Evolutionary conservation across 768 basidiomycete genomes (phyloP), one percentile per base, ranked within the genome.

Genomic region (Naganishia kalamii): DNA sequence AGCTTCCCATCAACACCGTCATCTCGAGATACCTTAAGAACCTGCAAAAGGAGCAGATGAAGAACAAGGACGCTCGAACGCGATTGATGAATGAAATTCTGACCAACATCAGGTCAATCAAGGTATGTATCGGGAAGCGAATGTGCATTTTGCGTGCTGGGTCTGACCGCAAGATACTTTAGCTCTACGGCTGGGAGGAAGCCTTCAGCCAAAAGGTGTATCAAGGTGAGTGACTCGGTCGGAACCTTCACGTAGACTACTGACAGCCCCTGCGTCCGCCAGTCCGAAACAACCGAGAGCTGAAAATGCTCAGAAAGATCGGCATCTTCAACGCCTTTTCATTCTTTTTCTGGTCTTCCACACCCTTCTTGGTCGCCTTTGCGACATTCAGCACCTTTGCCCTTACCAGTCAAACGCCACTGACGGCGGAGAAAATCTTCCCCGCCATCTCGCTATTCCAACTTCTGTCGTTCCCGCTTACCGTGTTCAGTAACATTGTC

Each of bases 381-480:
- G 73, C 72, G 0, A 71, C 80, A 0, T 81, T 81, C 68, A 72
- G 79, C 10, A 69, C 79, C 5, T 81, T 79, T 68, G 78, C 78
- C 4, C 60, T 68, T 29, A 75, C 79, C 25, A 73, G 76, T 10
- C 68, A 75, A 0, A 82, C 75, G 30, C 89, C 92, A 3, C 78
- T 98, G 1, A 97, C 94, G 0, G 85, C 88, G 0, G 92, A 96
- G 68, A 80, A 91, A 57, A 93, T 97, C 68, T 98, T 98, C 83
- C 94, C 94, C n/a, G 86, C 90, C 0, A 92, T 98, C 67, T 87
- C 90, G 12, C 67, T 76, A n/a, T 78, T 76, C 70, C 68, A 70
- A 52, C 74, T 75, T 1, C 65, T 76, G 44, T 57, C 61, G 29
- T 76, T 78, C 71, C 75, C 77, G 0, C 70, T 79, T 61, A 72